Base-by-base conservation (phyloP, 1,139 yeast genomes). In the Pichia sp. region DNA sequence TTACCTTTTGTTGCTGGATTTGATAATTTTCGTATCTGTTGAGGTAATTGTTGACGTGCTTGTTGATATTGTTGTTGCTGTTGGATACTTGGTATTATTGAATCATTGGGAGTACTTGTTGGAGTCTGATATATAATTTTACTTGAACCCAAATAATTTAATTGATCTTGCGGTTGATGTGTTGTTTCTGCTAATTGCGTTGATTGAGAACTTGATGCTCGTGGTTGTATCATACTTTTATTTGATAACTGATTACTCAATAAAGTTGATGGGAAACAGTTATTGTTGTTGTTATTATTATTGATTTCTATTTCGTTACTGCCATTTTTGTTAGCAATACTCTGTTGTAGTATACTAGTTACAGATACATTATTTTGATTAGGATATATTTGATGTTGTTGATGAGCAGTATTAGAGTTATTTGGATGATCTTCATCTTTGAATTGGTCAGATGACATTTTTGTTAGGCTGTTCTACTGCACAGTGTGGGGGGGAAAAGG, bases 1-100 rank as follows among this genome's bases (percentile, higher is more conserved):
- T 79, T 79, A n/a, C 84, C 84, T 57, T 77, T 79, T 44, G 83
- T 64, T n/a, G 45, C 22, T 11, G 29, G 31, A 22, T 42, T n/a
- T 14, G 29, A 25, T 16, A 19, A 22, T 34, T 29, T 42, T 29
- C 18, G 44, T 25, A 19, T 18, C 31, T 42, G 38, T n/a, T 44
- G 42, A 10, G 34, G 47, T 22, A 19, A 1, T 34, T 28, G 46
- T 44, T 39, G 53, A n/a, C 22, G 22, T 10, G 10, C 7, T 34
- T 29, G 22, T 19, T 9, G 13, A 29, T 83, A 38, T 33, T 39
- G 38, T 38, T 25, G 44, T 28, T 25, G 48, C 2, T 13, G 19
- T 29, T 38, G 28, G 3, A 2, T 28, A 8, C 22, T 19, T 11
- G 47, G 28, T 13, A 19, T 25, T 18, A 41, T 39, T 29, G 48